Percentiles rank a stretch among this genome's conserved stretches.
phyloP scores from a whole-genome alignment of 2,329 filamentous ascomycete genomes.

The Colletotrichum lentis region DNA sequence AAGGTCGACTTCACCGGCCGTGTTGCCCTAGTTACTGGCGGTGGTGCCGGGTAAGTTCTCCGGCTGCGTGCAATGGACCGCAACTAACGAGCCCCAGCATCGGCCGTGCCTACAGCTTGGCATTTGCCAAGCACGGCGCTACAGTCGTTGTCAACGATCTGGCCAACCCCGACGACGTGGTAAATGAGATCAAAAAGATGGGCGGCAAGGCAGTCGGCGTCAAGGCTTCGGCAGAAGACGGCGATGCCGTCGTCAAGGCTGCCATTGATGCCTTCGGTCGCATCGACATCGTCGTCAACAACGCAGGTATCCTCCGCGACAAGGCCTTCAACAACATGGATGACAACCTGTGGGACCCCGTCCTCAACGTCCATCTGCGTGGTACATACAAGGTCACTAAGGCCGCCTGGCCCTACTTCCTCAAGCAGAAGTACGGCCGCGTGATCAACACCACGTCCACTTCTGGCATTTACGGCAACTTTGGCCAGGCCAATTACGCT shows the following conservation, averaged over 20 bases:
- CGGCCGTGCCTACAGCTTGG: conserved; percentile 87
- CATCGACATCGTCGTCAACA: conserved; percentile 96
- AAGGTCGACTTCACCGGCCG: conserved; percentile 83
- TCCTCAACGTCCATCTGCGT: conserved; percentile 89
- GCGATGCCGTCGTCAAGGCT: conserved; percentile 87
- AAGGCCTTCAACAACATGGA: conserved; percentile 99
- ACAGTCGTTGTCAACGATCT: conserved; percentile 95
- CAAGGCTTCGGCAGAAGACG: conserved; percentile 93
- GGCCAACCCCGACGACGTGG: conserved; percentile 88
- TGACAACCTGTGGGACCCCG: conserved; percentile 89
- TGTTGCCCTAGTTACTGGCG: conserved; percentile 87
- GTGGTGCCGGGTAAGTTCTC: conserved; percentile 73
- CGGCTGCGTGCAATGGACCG: conserved; percentile 11
- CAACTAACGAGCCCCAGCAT: conserved; percentile 62
- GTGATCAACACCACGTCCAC: conserved; percentile 97
- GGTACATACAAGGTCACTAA: conserved; percentile 98
- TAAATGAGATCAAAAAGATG: conserved; percentile 88
- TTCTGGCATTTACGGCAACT: conserved; percentile 98
- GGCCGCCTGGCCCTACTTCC: conserved; percentile 96
- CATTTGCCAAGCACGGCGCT: conserved; percentile 84
- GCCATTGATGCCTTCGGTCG: conserved; percentile 94
- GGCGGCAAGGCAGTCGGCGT: conserved; percentile 92
- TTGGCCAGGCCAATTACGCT: conserved; percentile 97
- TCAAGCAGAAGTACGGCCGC: conserved; percentile 98
- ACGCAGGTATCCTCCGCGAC: conserved; percentile 95